phyloP scores from a whole-genome alignment of 2,329 filamentous ascomycete genomes.

The Pseudofabraea citricarpa region DNA sequence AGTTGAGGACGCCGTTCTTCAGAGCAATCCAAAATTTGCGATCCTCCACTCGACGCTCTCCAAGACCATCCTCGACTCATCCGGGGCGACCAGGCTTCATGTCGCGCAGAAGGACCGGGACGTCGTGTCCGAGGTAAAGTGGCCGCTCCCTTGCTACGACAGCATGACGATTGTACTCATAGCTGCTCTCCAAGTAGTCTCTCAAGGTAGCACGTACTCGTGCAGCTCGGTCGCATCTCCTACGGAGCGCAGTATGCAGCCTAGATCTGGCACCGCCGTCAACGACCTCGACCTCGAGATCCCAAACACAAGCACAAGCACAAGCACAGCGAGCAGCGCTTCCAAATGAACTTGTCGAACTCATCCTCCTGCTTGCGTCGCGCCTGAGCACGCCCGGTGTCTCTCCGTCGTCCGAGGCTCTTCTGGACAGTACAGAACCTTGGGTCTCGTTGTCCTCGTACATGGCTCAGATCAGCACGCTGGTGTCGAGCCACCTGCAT shows the following conservation, averaged over 20 bases:
- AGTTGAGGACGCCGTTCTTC: constrained; percentile 48
- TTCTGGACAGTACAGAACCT: constrained; percentile 46
- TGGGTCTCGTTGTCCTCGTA: constrained; percentile 42
- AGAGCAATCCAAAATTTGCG: constrained; percentile 56
- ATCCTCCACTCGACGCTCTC: constrained; percentile 51
- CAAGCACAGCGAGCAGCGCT: constrained; percentile 21
- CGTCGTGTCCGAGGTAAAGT: constrained; percentile 43
- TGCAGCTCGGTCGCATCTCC: constrained; percentile 44
- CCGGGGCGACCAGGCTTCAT: constrained; percentile 52
- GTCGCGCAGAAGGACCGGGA: constrained; percentile 45
- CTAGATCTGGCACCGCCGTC: constrained; percentile 29
- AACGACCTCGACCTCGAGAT: constrained; percentile 18
- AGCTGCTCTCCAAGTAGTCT: constrained; percentile 34
- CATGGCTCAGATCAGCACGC: constrained; percentile 40
- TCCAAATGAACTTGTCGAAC: constrained; percentile 44
- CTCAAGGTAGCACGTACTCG: constrained; percentile 43
- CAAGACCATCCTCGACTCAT: constrained; percentile 47
- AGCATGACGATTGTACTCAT: constrained; percentile 1
- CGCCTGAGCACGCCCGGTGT: constrained; percentile 31
- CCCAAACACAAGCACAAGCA: too few relatives aligned
- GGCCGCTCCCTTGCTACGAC: not conserved
- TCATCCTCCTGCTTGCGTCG: constrained; percentile 50
- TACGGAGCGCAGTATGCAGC: constrained; percentile 44
- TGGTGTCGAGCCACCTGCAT: constrained; percentile 47
- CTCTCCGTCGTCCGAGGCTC: constrained; percentile 29